Evolutionary conservation across 768 basidiomycete species (phyloP), one percentile per base, ranked within the genome.

Genomic region (Lactarius hengduanensis): DNA sequence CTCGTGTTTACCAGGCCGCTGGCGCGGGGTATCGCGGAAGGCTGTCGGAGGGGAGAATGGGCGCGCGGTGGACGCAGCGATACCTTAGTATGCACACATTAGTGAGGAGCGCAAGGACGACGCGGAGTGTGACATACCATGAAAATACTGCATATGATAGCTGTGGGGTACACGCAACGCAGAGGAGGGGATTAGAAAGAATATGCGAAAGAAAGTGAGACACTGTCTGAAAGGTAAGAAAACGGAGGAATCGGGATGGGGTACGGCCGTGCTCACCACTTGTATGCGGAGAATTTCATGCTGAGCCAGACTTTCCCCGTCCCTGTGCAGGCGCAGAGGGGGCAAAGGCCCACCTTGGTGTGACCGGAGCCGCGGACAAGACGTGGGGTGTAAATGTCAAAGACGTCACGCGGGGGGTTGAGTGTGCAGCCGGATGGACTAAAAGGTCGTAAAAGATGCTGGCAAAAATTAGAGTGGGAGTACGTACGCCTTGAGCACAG

Each of bases 101-200:
- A 20, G 41, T 26, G 38, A 47, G 43, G 18, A 20, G 18, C 32
- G 41, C 13, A 30, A 16, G 50, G 30, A 10, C 20, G 57, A 10
- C 43, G 43, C 50, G 16, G 20, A 18, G 36, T 63, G 7, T 36
- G 16, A 71, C 78, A 6, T 78, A 90, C 90, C 90, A 72, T 92
- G 90, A 3, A 82, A 80, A 67, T 91, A 91, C 72, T 92, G 91
- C 86, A 93, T 84, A 72, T 93, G 91, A 71, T 92, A 92, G 74
- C 90, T 92, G 60, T 55, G 4, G 43, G 16, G 26, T 36, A 7
- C 18, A 47, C 10, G 20, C 13, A 18, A 47, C 20, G 45, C 11
- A 34, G 10, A 57, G 11, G 47, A 32, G 36, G 32, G 18, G 47
- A 9, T 56, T 10, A 59, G 8, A 45, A 34, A 61, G 22, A 16